phyloP scores from a whole-genome alignment of 352 stramenopile species.

The Phytopythium litorale region DNA sequence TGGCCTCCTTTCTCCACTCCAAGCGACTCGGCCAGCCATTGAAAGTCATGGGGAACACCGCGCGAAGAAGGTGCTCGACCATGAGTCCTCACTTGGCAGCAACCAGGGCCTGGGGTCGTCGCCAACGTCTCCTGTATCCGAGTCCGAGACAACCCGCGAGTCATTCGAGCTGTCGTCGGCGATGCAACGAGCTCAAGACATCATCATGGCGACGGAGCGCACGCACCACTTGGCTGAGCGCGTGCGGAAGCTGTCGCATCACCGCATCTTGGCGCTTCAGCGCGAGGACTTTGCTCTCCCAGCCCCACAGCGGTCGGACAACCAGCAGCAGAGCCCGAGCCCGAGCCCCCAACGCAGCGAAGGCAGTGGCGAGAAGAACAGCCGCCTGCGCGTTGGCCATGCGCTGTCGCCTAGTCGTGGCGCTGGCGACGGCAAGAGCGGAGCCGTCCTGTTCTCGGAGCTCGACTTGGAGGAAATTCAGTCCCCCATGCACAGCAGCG shows the following conservation, averaged over 20 bases:
- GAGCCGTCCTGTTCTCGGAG: slow-evolving; percentile 7
- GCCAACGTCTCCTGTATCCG: slow-evolving; percentile 4
- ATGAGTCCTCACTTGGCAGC: slow-evolving; percentile 13
- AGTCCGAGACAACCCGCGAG: not conserved
- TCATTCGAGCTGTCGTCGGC: slow-evolving; percentile 43
- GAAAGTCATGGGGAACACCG: slow-evolving; percentile 9
- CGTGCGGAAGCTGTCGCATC: slow-evolving; percentile 60
- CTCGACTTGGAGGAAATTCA: slow-evolving; percentile 5
- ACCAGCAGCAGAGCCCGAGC: slow-evolving; percentile 16
- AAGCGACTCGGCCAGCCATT: slow-evolving; percentile 14
- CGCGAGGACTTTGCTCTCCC: slow-evolving; percentile 43
- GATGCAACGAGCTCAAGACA: slow-evolving; percentile 40
- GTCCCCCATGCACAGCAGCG: not conserved
- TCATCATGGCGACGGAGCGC: slow-evolving; percentile 60
- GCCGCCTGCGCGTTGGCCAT: not conserved
- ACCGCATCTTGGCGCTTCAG: slow-evolving; percentile 59
- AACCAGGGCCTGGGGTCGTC: slow-evolving; percentile 12
- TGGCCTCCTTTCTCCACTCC: slow-evolving; percentile 10
- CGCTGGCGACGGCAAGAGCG: not conserved
- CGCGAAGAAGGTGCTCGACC: slow-evolving; percentile 15
- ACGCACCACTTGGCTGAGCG: slow-evolving; percentile 71
- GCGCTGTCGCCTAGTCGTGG: not conserved
- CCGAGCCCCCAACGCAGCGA: not conserved
- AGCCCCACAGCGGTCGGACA: slow-evolving; percentile 15
- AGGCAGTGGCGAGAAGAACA: not conserved